Evolutionary conservation across 495 filamentous ascomycete species (phyloP).

Genomic region (Astrothelium subdiscretum): DNA sequence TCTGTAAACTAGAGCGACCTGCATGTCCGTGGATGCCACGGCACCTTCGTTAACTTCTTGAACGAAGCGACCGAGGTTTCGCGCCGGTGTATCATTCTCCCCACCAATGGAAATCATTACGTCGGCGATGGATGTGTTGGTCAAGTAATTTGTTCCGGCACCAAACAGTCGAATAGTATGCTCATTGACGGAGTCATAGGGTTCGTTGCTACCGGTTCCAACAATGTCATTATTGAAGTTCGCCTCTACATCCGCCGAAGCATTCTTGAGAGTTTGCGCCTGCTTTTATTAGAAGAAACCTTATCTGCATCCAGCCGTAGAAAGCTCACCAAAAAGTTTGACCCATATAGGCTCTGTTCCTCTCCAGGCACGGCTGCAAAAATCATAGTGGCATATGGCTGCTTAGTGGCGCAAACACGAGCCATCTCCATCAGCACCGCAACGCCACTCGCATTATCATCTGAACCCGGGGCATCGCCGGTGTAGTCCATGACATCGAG

Average conservation of each 20-base stretch:
- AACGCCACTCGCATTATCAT: constrained; percentile 38
- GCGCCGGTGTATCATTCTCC: constrained; percentile 42
- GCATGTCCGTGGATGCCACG: constrained; percentile 23
- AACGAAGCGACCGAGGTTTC: constrained; percentile 41
- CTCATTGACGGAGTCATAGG: constrained; percentile 24
- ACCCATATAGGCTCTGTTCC: constrained; percentile 41
- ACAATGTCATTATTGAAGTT: constrained; percentile 45
- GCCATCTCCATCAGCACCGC: constrained; percentile 39
- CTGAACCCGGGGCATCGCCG: constrained; percentile 41
- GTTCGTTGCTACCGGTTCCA: constrained; percentile 34
- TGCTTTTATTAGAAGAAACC: neutral
- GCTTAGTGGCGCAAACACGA: constrained; percentile 31
- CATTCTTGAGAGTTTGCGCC: constrained; percentile 36
- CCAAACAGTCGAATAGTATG: constrained; percentile 41
- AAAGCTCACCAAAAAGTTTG: constrained; percentile 23
- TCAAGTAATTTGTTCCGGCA: constrained; percentile 28
- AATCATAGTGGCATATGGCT: constrained; percentile 39
- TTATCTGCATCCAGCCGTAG: neutral
- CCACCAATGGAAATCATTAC: constrained; percentile 30
- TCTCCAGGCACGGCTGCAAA: constrained; percentile 43
- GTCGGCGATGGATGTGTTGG: constrained; percentile 26
- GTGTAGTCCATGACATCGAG: constrained; percentile 38
- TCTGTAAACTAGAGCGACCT: constrained; percentile 37
- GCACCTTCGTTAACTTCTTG: constrained; percentile 29
- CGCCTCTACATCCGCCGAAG: constrained; percentile 35